Evolutionary conservation across 305 asterid genomes (phyloP).

Genomic region (Fraxinus albicans): DNA sequence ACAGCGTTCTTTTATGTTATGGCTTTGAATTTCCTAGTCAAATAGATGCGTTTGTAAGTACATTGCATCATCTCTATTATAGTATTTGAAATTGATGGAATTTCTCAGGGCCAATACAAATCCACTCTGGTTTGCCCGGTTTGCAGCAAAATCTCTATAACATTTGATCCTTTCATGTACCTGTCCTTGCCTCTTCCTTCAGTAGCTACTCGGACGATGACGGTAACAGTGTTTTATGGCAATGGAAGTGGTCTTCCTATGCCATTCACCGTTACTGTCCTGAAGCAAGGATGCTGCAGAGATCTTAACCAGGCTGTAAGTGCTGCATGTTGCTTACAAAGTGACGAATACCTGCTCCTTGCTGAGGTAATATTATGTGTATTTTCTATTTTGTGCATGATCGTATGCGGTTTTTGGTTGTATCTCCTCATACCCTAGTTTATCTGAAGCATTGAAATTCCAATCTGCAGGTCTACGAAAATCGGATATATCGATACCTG

Average conservation of each 20-base stretch:
- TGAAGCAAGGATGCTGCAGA: constrained; percentile 73
- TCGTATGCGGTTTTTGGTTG: constrained; percentile 20
- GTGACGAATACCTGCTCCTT: constrained; percentile 76
- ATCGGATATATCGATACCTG: constrained; percentile 68
- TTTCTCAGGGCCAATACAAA: constrained; percentile 88
- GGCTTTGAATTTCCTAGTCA: neutral
- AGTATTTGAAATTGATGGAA: neutral
- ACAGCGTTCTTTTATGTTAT: neutral
- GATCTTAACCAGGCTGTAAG: constrained; percentile 76
- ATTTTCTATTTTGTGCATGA: constrained; percentile 4
- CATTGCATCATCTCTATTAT: constrained; percentile 18
- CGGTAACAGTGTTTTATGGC: constrained; percentile 75
- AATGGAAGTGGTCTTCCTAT: constrained; percentile 91
- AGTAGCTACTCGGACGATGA: constrained; percentile 71
- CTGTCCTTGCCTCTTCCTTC: constrained; percentile 94
- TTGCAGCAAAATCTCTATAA: constrained; percentile 78
- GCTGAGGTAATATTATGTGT: constrained; percentile 64
- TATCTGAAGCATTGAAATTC: constrained; percentile 22
- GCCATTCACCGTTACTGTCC: constrained; percentile 78
- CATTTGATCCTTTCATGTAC: constrained; percentile 98
- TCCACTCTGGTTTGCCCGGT: constrained; percentile 88
- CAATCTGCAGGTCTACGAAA: constrained; percentile 67
- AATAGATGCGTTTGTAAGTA: neutral
- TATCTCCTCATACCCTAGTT: constrained; percentile 3
- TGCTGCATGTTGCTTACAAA: constrained; percentile 57